A percentile compares a stretch with the other conserved stretches of the same genome.
These are phyloP conservation scores for Apophysomyces sp. DNA, from an alignment of 371 early-diverging fungal genomes.

Conservation along the genomic window DNA sequence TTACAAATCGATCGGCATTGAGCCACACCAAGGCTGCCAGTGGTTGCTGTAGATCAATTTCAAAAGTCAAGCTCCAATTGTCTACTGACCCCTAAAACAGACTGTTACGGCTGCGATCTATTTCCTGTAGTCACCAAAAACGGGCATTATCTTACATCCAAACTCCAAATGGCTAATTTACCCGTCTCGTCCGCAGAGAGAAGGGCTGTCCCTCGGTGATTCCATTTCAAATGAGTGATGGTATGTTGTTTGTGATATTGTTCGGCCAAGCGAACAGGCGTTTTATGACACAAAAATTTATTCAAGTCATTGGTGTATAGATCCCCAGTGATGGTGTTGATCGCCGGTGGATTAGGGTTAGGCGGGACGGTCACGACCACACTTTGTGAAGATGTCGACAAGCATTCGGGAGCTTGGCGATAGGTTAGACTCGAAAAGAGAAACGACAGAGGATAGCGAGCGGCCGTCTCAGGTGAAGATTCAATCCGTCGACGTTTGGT, in stretches of 20 bases:
- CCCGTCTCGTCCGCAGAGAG: constrained; percentile 50
- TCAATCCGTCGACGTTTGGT: constrained; percentile 15
- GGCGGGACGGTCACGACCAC: constrained; percentile 27
- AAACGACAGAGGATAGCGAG: constrained; percentile 19
- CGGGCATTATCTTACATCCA: constrained; percentile 23
- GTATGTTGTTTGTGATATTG: constrained; percentile 35
- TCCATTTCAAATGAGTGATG: constrained; percentile 46
- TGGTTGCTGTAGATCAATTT: constrained; percentile 38
- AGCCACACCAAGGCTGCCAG: constrained; percentile 45
- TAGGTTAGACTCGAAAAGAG: constrained; percentile 26
- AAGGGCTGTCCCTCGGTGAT: constrained; percentile 40
- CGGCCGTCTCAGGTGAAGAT: neutral
- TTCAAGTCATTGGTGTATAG: constrained; percentile 21
- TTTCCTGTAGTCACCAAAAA: neutral
- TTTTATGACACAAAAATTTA: constrained; percentile 16
- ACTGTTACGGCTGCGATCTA: neutral
- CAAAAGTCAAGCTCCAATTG: constrained; percentile 31
- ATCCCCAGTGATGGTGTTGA: constrained; percentile 34
- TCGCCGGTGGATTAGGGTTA: constrained; percentile 21
- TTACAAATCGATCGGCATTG: constrained; percentile 40
- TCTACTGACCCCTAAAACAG: constrained; percentile 28
- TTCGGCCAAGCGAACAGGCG: constrained; percentile 27
- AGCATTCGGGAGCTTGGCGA: constrained; percentile 29
- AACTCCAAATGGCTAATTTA: constrained; percentile 40
- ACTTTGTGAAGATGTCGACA: constrained; percentile 31